Evolutionary conservation across 768 basidiomycete species (phyloP), one percentile per base, ranked within the genome.

Genomic region (Cystobasidiopsis lactophilus): DNA sequence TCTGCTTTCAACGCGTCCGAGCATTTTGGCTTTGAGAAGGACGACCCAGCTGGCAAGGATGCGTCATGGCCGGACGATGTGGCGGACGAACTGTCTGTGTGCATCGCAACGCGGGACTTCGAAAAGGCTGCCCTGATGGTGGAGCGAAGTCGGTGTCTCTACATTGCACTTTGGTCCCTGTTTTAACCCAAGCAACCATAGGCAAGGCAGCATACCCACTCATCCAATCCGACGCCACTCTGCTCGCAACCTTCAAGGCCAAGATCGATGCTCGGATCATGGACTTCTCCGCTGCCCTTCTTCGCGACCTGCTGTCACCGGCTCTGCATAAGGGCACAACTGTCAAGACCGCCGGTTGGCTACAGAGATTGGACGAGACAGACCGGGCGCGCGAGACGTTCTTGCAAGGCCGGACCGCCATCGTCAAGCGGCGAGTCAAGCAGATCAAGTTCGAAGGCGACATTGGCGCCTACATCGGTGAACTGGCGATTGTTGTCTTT

Each of bases 391-490:
- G 86, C 19, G 77, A 72, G 45, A 78, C 84, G 1, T 91, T 95
- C 66, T 71, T 98, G 7, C 69, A 74, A 11, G 81, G 85, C 60
- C 75, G 93, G 14, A 72, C 76, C 1, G 74, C 77, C 43, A 74
- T 86, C 1, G 77, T 93, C 61, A 73, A 74, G 51, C 73, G 74
- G 37, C 75, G 85, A 44, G 75, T 85, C n/a, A 73, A 89, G 44
- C 80, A 77, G 60, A 93, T 98, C 61, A 73, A 75, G 45, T 89
- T 88, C 21, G 85, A 91, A 59, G 89, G 91, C 2, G 77, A 88
- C 61, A 77, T 89, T 31, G 75, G 74, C 2, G 73, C 79, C 46
- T 96, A 91, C 61, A 74, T 96, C 45, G 79, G 77, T 31, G 85
- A 95, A 62, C 71, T 96, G 31, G 77, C 85, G 2, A 72, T 88